Evolutionary conservation across 2,329 filamentous ascomycete species (phyloP), one percentile per base, ranked within the genome.

Genomic region (Ambrosiella beaveri): DNA sequence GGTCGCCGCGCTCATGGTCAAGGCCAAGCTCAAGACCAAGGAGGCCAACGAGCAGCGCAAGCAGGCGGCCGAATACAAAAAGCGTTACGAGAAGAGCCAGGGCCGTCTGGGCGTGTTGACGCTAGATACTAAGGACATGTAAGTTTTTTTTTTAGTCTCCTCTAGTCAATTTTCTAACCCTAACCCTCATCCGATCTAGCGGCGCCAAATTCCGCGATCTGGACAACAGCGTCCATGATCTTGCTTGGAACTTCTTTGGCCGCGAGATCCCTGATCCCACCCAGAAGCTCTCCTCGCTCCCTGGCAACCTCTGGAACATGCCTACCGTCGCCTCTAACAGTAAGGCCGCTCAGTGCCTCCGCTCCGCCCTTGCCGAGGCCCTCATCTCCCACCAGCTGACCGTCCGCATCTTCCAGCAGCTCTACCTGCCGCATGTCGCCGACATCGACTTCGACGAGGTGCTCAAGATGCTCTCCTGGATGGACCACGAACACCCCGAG

Each of bases 121-220:
- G 1, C 52, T 60, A 2, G 59, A 60, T 15, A 60, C 59, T n/a
- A 57, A 60, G 40, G 59, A 60, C 19, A 60, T 60, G 59, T 57
- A 40, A 60, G 59, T 47, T 27, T 7, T 8, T 38, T 15, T 39
- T 27, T 39, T 12, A 44, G 17, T 17, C 38, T n/a, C 36, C 51
- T n/a, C n/a, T 8, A 47, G 19, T 41, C 11, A 47, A 4, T 35
- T 50, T 17, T 52, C 47, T 12, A 49, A n/a, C n/a, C 51, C 37
- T 41, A 41, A 27, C 27, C 27, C 36, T 27, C 11, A 15, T 38
- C 38, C 15, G 5, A 15, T 7, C n/a, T 15, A 60, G 59, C 52
- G 56, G 55, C 19, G 51, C 56, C 44, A 60, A 60, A 55, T 60
- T 60, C 59, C 56, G 59, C 39, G 59, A 60, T 45, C 47, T 60